phyloP scores from a whole-genome alignment of 768 basidiomycete genomes.

The Tricholoma furcatifolium region DNA sequence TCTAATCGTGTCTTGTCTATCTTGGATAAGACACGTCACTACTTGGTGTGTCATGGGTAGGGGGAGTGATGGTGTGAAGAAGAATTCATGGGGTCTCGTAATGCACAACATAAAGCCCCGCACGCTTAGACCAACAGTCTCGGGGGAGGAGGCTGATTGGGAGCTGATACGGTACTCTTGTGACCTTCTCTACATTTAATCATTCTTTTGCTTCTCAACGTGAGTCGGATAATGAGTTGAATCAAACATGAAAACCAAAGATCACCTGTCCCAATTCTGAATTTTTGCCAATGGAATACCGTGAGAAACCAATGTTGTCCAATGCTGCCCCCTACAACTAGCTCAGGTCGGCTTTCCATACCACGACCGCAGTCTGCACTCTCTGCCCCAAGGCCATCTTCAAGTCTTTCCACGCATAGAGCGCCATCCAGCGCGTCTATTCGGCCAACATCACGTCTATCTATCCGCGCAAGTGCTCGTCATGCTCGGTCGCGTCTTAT shows the following conservation, averaged over 20 bases:
- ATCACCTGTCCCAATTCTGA: too few relatives aligned
- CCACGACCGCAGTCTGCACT: constrained; percentile 42
- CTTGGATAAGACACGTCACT: too few relatives aligned
- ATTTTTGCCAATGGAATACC: too few relatives aligned
- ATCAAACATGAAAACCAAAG: not conserved
- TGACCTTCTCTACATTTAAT: constrained; percentile 1
- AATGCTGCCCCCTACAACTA: constrained; percentile 24
- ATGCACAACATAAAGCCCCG: constrained; percentile 96
- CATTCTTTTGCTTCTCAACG: constrained; percentile 5
- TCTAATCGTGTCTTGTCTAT: constrained; percentile 46
- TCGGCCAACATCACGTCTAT: constrained; percentile 41
- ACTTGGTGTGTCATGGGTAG: not conserved
- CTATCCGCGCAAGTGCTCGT: constrained; percentile 30
- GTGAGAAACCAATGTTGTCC: constrained; percentile 5
- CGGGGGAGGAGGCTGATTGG: constrained; percentile 78
- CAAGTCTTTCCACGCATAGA: constrained; percentile 15
- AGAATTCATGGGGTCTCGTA: constrained; percentile 37
- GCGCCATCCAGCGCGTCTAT: constrained; percentile 29
- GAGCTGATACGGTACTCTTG: constrained; percentile 65
- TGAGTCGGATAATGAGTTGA: too few relatives aligned
- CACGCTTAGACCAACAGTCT: constrained; percentile 97
- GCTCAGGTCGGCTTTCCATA: constrained; percentile 19
- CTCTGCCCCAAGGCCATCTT: constrained; percentile 26
- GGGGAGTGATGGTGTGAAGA: constrained; percentile 14
- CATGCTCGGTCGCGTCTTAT: constrained; percentile 55